Evolutionary conservation across 83 land plant genomes (phyloP).

Genomic region (Diphasiastrum complanatum): DNA sequence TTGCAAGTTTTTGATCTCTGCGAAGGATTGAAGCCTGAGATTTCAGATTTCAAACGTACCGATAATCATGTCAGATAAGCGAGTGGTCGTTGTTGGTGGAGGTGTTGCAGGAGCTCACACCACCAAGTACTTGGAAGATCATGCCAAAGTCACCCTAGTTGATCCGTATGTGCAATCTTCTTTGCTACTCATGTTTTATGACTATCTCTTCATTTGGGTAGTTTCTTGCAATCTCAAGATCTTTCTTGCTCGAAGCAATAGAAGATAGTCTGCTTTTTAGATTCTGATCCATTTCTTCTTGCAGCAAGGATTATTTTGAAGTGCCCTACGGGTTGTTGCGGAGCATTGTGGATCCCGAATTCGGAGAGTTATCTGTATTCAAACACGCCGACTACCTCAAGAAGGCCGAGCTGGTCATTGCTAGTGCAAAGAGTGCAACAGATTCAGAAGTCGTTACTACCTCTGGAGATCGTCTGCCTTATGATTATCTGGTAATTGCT

Average conservation of each 20-base stretch:
- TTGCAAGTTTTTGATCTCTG: too few relatives aligned
- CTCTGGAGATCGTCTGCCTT: constrained; percentile 45
- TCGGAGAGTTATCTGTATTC: constrained; percentile 56
- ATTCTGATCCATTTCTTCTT: background rate
- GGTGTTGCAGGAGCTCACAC: constrained; percentile 48
- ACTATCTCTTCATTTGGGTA: background rate
- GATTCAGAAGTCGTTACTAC: constrained; percentile 46
- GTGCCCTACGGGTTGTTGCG: constrained; percentile 67
- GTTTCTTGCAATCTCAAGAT: background rate
- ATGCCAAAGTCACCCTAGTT: constrained; percentile 46
- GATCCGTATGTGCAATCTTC: constrained; percentile 43
- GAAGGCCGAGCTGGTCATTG: constrained; percentile 37
- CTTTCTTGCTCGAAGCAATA: background rate
- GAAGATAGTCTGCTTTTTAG: background rate
- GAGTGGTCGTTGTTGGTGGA: constrained; percentile 58
- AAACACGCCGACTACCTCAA: constrained; percentile 49
- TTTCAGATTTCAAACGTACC: too few relatives aligned
- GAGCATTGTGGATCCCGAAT: constrained; percentile 68
- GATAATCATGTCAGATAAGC: constrained; percentile 22
- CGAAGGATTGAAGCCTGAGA: too few relatives aligned
- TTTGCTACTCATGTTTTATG: background rate
- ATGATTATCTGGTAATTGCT: constrained; percentile 69
- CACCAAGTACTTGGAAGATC: constrained; percentile 33
- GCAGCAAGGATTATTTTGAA: constrained; percentile 78
- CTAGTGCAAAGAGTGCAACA: constrained; percentile 38